Evolutionary conservation across 2,329 filamentous ascomycete genomes (phyloP).

Genomic region (Exutisphaerella laricina): DNA sequence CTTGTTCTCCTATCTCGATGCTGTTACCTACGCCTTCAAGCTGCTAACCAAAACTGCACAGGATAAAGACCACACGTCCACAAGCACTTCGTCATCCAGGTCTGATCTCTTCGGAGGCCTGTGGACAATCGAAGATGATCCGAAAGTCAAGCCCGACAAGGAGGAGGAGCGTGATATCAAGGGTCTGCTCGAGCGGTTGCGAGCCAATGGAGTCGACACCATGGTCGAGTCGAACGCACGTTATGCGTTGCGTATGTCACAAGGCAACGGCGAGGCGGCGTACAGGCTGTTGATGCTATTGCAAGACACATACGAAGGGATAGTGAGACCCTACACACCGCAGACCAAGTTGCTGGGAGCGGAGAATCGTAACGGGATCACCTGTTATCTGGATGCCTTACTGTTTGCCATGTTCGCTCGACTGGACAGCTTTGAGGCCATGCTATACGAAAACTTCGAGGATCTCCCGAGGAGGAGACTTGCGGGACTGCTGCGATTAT

Average conservation of each 20-base stretch:
- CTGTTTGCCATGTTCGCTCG: conserved; percentile 95
- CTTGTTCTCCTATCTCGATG: conserved; percentile 1
- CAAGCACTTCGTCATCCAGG: conserved; percentile 31
- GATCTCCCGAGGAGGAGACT: conserved; percentile 68
- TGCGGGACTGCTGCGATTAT: conserved; percentile 72
- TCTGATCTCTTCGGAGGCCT: conserved; percentile 59
- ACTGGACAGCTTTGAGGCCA: conserved; percentile 84
- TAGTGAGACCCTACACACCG: conserved; percentile 69
- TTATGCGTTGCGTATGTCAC: conserved; percentile 57
- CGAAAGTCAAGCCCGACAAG: conserved; percentile 50
- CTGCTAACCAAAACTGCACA: conserved; percentile 13
- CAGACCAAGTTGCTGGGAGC: conserved; percentile 71
- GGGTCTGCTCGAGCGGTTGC: conserved; percentile 48
- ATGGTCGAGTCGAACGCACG: conserved; percentile 58
- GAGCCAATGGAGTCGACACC: conserved; percentile 48
- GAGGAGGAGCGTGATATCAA: conserved; percentile 55
- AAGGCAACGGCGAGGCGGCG: conserved; percentile 67
- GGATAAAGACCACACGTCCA: conserved; percentile 10
- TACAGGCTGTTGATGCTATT: conserved; percentile 71
- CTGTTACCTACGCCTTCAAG: neutral
- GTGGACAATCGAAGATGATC: conserved; percentile 54
- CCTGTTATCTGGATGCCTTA: conserved; percentile 89
- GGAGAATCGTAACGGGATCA: conserved; percentile 77
- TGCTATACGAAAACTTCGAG: conserved; percentile 73
- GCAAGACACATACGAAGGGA: conserved; percentile 73